Conservation (phyloP, 495 filamentous ascomycete species). For the Lepidopterella palustris region DNA sequence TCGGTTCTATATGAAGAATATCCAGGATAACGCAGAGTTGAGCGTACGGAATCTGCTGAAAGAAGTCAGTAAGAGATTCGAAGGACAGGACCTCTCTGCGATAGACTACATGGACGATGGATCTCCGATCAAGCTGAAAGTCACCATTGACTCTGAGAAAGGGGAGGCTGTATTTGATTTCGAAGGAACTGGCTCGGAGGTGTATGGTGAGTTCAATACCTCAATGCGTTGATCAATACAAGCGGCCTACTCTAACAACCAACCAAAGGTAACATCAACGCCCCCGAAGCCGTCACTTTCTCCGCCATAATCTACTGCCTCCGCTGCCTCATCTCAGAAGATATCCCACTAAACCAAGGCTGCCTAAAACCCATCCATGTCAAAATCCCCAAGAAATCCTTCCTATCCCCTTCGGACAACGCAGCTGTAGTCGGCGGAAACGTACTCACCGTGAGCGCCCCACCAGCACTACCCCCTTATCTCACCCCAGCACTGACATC, state of each 20-base stretch:
- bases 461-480: constrained; percentile 6
- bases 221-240: neutral
- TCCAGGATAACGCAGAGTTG: constrained; percentile 85
- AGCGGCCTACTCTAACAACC: neutral
- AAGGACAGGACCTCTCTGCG: constrained; percentile 66
- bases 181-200: constrained; percentile 80
- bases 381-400: constrained; percentile 71
- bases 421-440: constrained; percentile 96
- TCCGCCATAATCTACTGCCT: constrained; percentile 96
- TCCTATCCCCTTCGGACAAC: constrained; percentile 78
- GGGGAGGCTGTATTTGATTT: constrained; percentile 93
- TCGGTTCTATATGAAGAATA: constrained; percentile 91
- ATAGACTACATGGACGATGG: constrained; percentile 94
- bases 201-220: constrained; percentile 54
- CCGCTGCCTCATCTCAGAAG: constrained; percentile 82
- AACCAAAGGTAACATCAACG: constrained; percentile 69
- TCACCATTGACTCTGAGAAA: constrained; percentile 73
- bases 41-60: constrained; percentile 84
- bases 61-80: constrained; percentile 65
- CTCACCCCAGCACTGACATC: constrained; percentile 22
- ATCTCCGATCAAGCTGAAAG: constrained; percentile 73
- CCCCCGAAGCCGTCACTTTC: constrained; percentile 88
- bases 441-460: constrained; percentile 60
- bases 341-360: constrained; percentile 95
- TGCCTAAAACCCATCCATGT: constrained; percentile 85